These are phyloP conservation scores for Sesbania bispinosa DNA, from an alignment of 306 rosid genomes.

Conservation along the genomic window DNA sequence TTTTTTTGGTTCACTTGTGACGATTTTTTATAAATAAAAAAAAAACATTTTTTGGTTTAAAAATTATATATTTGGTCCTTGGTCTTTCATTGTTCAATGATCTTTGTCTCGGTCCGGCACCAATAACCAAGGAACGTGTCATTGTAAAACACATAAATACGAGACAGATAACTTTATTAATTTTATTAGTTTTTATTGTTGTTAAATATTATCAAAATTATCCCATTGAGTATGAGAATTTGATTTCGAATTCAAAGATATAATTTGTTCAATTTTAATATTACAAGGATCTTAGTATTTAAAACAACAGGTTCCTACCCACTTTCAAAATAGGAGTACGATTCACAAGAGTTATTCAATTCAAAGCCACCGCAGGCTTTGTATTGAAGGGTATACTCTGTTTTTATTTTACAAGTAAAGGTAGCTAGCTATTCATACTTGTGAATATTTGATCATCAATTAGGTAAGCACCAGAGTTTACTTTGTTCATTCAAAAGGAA, in stretches of 20 bases:
- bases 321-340: neutral
- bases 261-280: neutral
- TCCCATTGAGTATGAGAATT: neutral
- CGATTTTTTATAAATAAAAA: too few species aligned
- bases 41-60: too few species aligned
- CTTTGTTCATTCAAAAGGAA: too few species aligned
- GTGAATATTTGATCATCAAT: too few species aligned
- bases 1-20: too few species aligned
- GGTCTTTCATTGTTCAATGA: too few species aligned
- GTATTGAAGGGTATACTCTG: too few species aligned
- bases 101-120: neutral
- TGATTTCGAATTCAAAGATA: neutral
- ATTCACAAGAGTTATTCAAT: neutral
- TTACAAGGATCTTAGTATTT: neutral
- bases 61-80: too few species aligned
- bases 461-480: too few species aligned
- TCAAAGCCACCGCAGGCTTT: neutral
- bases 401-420: too few species aligned
- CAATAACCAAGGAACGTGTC: neutral
- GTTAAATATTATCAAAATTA: neutral
- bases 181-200: neutral
- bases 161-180: neutral
- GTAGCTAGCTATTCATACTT: too few species aligned
- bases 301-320: too few species aligned
- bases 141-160: neutral